Evolutionary conservation across 129 eudicot species (phyloP).

Genomic region (Scalesia atractyloides): DNA sequence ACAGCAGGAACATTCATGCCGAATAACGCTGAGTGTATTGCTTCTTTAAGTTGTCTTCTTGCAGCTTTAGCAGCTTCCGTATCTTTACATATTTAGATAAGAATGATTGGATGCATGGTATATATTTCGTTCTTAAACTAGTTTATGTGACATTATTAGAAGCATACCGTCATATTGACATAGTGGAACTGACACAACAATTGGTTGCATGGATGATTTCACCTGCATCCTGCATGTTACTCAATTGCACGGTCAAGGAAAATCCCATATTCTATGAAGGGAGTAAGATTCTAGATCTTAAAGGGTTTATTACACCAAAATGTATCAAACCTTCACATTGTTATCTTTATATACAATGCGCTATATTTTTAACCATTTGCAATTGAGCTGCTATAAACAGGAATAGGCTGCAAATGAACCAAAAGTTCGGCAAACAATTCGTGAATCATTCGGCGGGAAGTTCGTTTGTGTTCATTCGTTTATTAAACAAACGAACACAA

Average conservation of each 20-base stretch:
- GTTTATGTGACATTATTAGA: constrained; percentile 13
- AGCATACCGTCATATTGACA: constrained; percentile 80
- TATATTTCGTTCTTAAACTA: neutral
- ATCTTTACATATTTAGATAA: constrained; percentile 48
- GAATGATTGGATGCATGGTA: neutral
- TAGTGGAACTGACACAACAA: constrained; percentile 84
- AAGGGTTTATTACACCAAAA: neutral
- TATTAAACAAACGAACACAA: too few relatives aligned
- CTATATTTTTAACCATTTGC: neutral
- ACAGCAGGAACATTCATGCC: constrained; percentile 97
- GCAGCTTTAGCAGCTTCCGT: constrained; percentile 86
- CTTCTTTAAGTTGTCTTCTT: constrained; percentile 79
- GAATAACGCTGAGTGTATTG: constrained; percentile 73
- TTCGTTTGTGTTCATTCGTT: too few relatives aligned
- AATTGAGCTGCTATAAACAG: neutral
- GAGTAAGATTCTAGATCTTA: neutral
- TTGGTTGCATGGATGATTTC: constrained; percentile 75
- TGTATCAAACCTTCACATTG: neutral
- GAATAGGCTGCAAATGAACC: neutral
- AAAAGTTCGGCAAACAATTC: too few relatives aligned
- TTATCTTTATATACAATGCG: neutral
- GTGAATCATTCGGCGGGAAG: too few relatives aligned
- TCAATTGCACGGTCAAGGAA: neutral
- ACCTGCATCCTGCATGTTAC: constrained; percentile 85
- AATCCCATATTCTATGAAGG: neutral